Evolutionary conservation across 2,329 filamentous ascomycete genomes (phyloP).

Genomic region (Fusarium ambrosium): DNA sequence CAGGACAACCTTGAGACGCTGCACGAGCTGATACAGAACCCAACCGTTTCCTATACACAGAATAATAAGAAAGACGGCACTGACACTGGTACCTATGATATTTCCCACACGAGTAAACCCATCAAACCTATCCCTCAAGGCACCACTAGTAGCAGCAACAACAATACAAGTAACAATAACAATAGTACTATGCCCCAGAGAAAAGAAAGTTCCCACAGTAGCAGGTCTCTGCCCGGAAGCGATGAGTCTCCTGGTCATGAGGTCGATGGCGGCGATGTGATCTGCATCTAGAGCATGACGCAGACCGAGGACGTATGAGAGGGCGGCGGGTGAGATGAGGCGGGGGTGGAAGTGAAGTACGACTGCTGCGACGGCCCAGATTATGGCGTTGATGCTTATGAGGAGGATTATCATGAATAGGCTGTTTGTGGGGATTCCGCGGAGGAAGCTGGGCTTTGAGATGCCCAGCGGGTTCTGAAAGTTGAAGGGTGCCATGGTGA

Average conservation of each 20-base stretch:
- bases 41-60: slow-evolving; percentile 88
- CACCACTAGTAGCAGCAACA: slow-evolving; percentile 90
- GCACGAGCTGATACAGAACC: slow-evolving; percentile 84
- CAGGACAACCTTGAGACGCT: slow-evolving; percentile 75
- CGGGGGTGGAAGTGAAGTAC: slow-evolving; percentile 67
- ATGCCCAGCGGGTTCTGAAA: slow-evolving; percentile 18
- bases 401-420: slow-evolving; percentile 66
- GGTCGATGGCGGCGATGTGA: slow-evolving; percentile 87
- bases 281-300: slow-evolving; percentile 98
- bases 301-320: slow-evolving; percentile 90
- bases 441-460: slow-evolving; percentile 50
- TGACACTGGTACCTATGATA: slow-evolving; percentile 90
- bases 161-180: slow-evolving; percentile 92
- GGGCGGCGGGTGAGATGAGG: slow-evolving; percentile 83
- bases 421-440: slow-evolving; percentile 50
- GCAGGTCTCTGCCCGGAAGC: slow-evolving; percentile 88
- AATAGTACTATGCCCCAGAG: slow-evolving; percentile 92
- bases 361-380: slow-evolving; percentile 68
- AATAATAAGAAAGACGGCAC: slow-evolving; percentile 84
- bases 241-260: slow-evolving; percentile 92
- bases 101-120: slow-evolving; percentile 84
- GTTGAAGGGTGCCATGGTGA: slow-evolving; percentile 41
- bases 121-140: slow-evolving; percentile 84
- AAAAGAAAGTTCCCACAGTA: slow-evolving; percentile 95
- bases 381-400: slow-evolving; percentile 63